These are phyloP conservation scores for Polychaeton citri DNA, from an alignment of 2,329 filamentous ascomycete genomes.

Conservation along the genomic window DNA sequence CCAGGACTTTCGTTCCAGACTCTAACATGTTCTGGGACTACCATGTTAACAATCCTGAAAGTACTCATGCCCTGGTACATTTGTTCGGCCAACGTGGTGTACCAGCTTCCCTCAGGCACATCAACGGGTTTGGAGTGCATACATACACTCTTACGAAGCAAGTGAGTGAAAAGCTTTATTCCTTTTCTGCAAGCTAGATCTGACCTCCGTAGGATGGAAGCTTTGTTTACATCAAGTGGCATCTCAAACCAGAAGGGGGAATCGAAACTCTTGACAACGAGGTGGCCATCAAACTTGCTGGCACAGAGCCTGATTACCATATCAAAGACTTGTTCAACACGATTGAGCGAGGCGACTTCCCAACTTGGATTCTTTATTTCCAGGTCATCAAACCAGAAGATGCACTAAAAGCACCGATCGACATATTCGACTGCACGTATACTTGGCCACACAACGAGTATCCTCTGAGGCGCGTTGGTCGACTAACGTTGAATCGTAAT, in stretches of 20 bases:
- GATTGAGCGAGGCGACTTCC: constrained; percentile 33
- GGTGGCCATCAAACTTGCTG: constrained; percentile 23
- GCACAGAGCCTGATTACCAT: constrained; percentile 25
- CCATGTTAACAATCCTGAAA: constrained; percentile 32
- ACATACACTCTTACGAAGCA: constrained; percentile 21
- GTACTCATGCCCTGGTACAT: constrained; percentile 37
- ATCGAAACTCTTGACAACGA: constrained; percentile 30
- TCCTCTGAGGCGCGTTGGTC: constrained; percentile 36
- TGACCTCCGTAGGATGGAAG: constrained; percentile 25
- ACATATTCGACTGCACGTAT: constrained; percentile 46
- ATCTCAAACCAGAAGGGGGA: constrained; percentile 36
- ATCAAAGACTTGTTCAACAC: constrained; percentile 29
- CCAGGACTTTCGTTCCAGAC: constrained; percentile 20
- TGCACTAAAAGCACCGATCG: constrained; percentile 33
- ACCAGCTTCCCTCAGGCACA: constrained; percentile 31
- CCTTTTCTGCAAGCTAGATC: not conserved
- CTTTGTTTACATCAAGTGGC: constrained; percentile 38
- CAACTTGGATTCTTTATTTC: constrained; percentile 39
- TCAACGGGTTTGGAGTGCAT: constrained; percentile 36
- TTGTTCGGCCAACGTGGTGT: constrained; percentile 37
- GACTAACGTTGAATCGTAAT: constrained; percentile 39
- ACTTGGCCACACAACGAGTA: constrained; percentile 40
- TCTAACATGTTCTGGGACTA: constrained; percentile 24
- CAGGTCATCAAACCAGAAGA: constrained; percentile 42
- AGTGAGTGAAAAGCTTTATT: not conserved